Percentiles rank a stretch among this genome's conserved stretches.
These are phyloP conservation scores for Xerocomus minutiporus DNA, from an alignment of 1,284 basidiomycete genomes.

Conservation along the genomic window DNA sequence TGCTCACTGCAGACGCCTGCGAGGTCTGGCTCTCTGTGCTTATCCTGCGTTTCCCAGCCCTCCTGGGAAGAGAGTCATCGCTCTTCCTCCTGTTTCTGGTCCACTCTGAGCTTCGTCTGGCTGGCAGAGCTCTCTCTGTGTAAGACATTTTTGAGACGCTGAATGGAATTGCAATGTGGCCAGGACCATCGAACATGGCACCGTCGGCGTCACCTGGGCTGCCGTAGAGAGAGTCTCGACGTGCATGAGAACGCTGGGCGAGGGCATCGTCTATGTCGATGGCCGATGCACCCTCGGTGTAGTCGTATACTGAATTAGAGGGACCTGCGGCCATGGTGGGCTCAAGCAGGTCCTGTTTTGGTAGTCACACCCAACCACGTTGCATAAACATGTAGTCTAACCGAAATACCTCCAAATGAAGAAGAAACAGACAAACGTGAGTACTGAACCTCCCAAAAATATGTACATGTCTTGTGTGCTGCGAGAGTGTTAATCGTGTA, in stretches of 20 bases:
- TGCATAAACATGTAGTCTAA: slow-evolving; percentile 36
- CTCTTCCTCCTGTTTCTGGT: slow-evolving; percentile 50
- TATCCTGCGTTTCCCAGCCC: slow-evolving; percentile 36
- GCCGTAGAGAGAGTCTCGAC: slow-evolving; percentile 64
- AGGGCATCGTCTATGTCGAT: slow-evolving; percentile 63
- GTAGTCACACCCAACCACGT: slow-evolving; percentile 1
- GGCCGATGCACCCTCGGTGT: slow-evolving; percentile 78
- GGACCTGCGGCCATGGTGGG: slow-evolving; percentile 6
- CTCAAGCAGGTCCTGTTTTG: slow-evolving; percentile 12
- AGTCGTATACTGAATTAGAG: slow-evolving; percentile 46
- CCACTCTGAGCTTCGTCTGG: slow-evolving; percentile 55
- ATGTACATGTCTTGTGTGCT: slow-evolving; percentile 94
- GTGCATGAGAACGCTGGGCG: slow-evolving; percentile 43
- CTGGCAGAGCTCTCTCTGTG: slow-evolving; percentile 40
- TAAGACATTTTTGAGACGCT: slow-evolving; percentile 75
- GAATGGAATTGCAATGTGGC: slow-evolving; percentile 65
- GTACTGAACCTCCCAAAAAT: slow-evolving; percentile 76
- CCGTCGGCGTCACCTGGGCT: slow-evolving; percentile 47
- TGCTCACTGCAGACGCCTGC: slow-evolving; percentile 30
- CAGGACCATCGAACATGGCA: slow-evolving; percentile 73
- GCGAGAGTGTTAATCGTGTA: slow-evolving; percentile 13
- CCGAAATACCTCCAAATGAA: slow-evolving; percentile 88
- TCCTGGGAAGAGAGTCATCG: slow-evolving; percentile 38
- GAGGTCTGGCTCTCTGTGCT: slow-evolving; percentile 50
- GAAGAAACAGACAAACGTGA: slow-evolving; percentile 89